Percentiles rank a stretch among this genome's conserved stretches.
phyloP scores from a whole-genome alignment of 139 green algal species.

The Micromonas commoda region DNA sequence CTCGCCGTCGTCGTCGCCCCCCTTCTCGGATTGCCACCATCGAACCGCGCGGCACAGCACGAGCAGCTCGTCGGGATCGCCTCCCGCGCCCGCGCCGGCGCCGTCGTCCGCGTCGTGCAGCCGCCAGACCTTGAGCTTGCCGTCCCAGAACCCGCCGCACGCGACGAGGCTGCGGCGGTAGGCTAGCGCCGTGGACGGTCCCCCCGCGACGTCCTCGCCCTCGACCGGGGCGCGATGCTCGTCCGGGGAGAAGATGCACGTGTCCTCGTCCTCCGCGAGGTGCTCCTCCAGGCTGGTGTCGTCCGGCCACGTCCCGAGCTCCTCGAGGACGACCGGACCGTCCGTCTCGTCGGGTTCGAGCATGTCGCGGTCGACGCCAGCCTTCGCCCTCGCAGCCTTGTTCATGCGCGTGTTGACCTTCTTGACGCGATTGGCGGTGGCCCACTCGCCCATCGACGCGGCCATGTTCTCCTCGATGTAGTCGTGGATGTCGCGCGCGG shows the following conservation, averaged over 20 bases:
- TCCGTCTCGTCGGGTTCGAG: background rate
- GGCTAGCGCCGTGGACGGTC: background rate
- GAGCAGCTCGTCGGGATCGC: background rate
- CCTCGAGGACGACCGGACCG: background rate
- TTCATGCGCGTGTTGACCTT: background rate
- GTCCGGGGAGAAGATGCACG: background rate
- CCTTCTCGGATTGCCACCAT: background rate
- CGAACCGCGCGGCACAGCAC: background rate
- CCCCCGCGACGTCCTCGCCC: background rate
- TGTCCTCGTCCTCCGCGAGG: background rate
- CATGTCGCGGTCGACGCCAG: background rate
- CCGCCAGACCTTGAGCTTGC: background rate
- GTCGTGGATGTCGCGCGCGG: background rate
- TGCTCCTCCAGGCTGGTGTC: background rate
- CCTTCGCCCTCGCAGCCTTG: background rate
- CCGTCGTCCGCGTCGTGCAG: background rate
- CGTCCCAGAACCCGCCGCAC: background rate
- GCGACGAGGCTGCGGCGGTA: background rate
- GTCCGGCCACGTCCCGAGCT: background rate
- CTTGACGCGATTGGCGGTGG: background rate
- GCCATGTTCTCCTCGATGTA: no score
- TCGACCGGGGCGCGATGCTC: background rate
- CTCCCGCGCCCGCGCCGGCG: no score
- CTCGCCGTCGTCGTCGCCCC: background rate
- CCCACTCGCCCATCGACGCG: no score